These are phyloP conservation scores for Ceratobasidium sp. DNA, from an alignment of 1,284 basidiomycete genomes.

Conservation along the genomic window DNA sequence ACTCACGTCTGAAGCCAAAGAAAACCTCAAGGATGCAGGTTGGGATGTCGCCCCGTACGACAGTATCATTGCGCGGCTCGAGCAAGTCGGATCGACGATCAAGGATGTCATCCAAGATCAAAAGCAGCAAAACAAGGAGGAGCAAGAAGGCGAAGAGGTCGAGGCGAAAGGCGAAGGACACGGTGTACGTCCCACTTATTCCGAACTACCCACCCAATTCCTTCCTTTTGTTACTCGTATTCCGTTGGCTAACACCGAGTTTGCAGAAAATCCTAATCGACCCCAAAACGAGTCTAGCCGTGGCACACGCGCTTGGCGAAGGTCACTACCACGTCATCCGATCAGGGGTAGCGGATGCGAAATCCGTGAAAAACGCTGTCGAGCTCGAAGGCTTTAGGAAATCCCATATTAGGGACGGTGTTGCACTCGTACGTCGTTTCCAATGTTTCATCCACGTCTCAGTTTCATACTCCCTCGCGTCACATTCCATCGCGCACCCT, in stretches of 20 bases:
- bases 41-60: constrained; percentile 79
- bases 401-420: constrained; percentile 91
- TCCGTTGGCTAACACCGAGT: neutral
- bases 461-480: neutral
- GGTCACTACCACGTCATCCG: constrained; percentile 66
- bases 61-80: constrained; percentile 73
- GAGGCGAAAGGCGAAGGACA: constrained; percentile 21
- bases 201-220: too few species aligned
- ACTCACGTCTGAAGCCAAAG: constrained; percentile 68
- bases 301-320: constrained; percentile 61
- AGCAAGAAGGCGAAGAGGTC: constrained; percentile 16
- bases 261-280: constrained; percentile 43
- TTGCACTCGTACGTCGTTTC: constrained; percentile 70
- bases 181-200: constrained; percentile 27
- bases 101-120: constrained; percentile 48
- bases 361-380: constrained; percentile 88
- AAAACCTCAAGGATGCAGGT: constrained; percentile 65
- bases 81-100: constrained; percentile 65
- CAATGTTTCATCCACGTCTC: constrained; percentile 8
- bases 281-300: constrained; percentile 29
- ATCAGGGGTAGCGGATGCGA: constrained; percentile 85
- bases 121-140: constrained; percentile 43
- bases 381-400: constrained; percentile 94
- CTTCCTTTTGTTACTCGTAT: too few species aligned
- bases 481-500: neutral